Percentiles rank a stretch among this genome's conserved stretches.
Evolutionary conservation across 2,329 filamentous ascomycete genomes (phyloP).

Genomic region (Hymenoscyphus albidus): DNA sequence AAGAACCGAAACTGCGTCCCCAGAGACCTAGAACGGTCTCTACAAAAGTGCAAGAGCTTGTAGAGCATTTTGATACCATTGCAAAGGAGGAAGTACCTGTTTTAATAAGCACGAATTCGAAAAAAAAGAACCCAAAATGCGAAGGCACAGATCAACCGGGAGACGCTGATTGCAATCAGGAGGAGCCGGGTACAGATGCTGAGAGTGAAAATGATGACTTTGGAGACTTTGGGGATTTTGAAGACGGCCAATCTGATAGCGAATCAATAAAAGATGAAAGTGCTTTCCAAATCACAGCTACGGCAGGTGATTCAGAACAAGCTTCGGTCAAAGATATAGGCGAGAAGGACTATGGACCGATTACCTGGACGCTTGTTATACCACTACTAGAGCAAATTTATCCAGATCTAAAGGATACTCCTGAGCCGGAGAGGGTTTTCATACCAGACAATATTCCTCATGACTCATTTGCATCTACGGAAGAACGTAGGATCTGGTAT

Average conservation of each 20-base stretch:
- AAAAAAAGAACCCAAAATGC: not conserved
- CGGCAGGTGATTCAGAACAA: conserved; percentile 8
- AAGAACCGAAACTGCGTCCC: conserved; percentile 25
- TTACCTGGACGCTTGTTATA: conserved; percentile 28
- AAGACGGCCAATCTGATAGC: conserved; percentile 31
- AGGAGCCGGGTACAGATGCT: not conserved
- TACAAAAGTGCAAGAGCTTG: conserved; percentile 29
- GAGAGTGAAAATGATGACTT: conserved; percentile 14
- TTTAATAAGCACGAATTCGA: not conserved
- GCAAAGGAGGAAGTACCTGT: conserved; percentile 16
- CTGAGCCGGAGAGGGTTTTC: conserved; percentile 27
- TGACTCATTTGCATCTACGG: conserved; percentile 51
- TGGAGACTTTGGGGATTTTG: conserved; percentile 33
- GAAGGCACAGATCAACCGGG: conserved; percentile 1
- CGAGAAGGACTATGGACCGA: conserved; percentile 13
- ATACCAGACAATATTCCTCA: conserved; percentile 29
- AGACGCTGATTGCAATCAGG: not conserved
- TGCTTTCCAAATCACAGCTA: not conserved
- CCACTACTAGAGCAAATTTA: conserved; percentile 31
- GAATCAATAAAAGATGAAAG: conserved; percentile 7
- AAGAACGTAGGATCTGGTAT: conserved; percentile 63
- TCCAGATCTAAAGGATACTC: conserved; percentile 19
- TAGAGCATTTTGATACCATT: conserved; percentile 30
- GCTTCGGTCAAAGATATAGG: not conserved
- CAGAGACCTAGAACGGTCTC: conserved; percentile 19